Evolutionary conservation across 169 alveolate species (phyloP).

Genomic region (Plasmodium vivax): DNA sequence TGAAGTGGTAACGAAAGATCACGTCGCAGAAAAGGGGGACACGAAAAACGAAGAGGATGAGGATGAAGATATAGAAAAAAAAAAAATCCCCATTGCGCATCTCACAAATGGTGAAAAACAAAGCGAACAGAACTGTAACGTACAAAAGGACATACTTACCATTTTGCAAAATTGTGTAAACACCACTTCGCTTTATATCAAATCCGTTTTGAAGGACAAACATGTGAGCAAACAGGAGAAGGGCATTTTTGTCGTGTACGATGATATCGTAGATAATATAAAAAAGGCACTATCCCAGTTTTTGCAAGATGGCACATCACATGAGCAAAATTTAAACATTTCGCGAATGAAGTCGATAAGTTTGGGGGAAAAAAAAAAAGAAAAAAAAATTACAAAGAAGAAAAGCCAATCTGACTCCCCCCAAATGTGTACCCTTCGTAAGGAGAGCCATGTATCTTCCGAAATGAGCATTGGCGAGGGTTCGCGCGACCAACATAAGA

Average conservation of each 20-base stretch:
- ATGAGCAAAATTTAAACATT: background rate
- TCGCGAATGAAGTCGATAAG: background rate
- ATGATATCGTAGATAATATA: slow-evolving; percentile 45
- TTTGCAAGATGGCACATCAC: background rate
- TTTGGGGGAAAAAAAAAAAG: slow-evolving; percentile 7
- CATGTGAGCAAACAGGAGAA: slow-evolving; percentile 25
- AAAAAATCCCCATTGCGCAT: background rate
- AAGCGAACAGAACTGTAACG: background rate
- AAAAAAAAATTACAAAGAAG: background rate
- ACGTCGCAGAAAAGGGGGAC: background rate
- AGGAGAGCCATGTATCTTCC: background rate
- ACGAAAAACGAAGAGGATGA: background rate
- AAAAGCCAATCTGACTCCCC: background rate
- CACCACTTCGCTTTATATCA: slow-evolving; percentile 52
- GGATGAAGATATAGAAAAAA: background rate
- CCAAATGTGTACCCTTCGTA: background rate
- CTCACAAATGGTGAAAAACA: background rate
- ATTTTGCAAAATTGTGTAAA: slow-evolving; percentile 63
- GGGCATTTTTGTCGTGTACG: slow-evolving; percentile 27
- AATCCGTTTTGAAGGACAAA: slow-evolving; percentile 38
- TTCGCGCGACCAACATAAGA: background rate
- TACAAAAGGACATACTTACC: slow-evolving; percentile 27
- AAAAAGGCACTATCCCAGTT: slow-evolving; percentile 44
- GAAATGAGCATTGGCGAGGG: background rate
- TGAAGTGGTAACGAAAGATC: background rate